Evolutionary conservation across 148 eudicot species (phyloP), one percentile per base, ranked within the genome.

Genomic region (Rhododendron simsii): DNA sequence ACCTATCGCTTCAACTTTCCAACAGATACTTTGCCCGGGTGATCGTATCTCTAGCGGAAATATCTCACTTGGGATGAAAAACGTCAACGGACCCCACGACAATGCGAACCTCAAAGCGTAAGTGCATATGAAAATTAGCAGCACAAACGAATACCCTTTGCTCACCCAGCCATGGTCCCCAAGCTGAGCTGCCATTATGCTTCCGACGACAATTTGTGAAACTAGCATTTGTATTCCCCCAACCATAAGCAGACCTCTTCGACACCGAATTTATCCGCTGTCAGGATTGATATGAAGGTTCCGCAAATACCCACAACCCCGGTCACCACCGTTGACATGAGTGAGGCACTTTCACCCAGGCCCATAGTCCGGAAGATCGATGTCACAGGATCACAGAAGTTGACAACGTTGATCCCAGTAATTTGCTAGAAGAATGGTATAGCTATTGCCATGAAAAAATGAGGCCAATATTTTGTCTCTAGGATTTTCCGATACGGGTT

Each of bases 51-150:
- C 16, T 14, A 50, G 14, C 3, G 16, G 16, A 8, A 13, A 50
- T 11, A 50, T 50, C 55, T 50, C 55, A 10, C 16, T 50, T 11
- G 93, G 93, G 13, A 91, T 88, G n/a, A 88, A 30, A 87, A 87
- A 90, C 5, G 89, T 89, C 11, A 90, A 78, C 0, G 92, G 89
- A 1, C 92, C 90, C 93, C 93, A 90, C 11, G 92, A 91, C 79
- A 84, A 84, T 23, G 87, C 76, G 79, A 84, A 91, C 20, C 11
- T 87, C 92, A 78, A 53, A 45, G 55, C 84, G 30, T 78, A 90
- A 12, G 89, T 8, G 75, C 91, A 89, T 4, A 91, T 16, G 18
- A 91, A 63, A 13, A 88, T 45, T 21, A 91, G 55, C 18, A 87
- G 81, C 41, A 80, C 21, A n/a, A n/a, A n/a, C n/a, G n/a, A 28